Base-by-base conservation (phyloP, 768 basidiomycete genomes). In the Pulveroboletus frians region DNA sequence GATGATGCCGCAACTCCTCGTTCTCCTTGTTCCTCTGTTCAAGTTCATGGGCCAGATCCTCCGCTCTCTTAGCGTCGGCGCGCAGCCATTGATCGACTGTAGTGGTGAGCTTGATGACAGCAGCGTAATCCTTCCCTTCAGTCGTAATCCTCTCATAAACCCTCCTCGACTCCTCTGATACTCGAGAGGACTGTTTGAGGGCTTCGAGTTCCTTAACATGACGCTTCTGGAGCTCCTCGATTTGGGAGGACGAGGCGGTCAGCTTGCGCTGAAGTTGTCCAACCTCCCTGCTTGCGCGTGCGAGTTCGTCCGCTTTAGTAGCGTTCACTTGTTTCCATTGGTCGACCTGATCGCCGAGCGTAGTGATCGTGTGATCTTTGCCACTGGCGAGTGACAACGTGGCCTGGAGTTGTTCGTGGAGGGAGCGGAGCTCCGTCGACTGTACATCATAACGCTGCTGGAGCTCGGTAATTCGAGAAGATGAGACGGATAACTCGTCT, bases 11-110 rank as follows among this genome's bases (percentile, higher is more conserved):
- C 18, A 56, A 36, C 5, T 55, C 49, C 27, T 51, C 46, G 17
- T 51, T 56, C 43, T 51, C 55, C 26, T 45, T 47, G 18, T 47
- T 42, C n/a, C 53, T 44, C 39, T 17, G 41, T 10, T 32, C 42
- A 17, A 56, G 54, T n/a, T 56, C 46, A 20, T 9, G 1, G 2
- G 31, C 27, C 11, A 56, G 26, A 5, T 39, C 29, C 23, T 51
- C 29, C 36, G 44, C 46, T 26, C 55, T 47, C 42, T 34, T 35
- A 15, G 41, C 26, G 18, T 55, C 55, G 14, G 43, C n/a, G 15
- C n/a, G 26, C 14, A 56, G n/a, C 55, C 54, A 56, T 18, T 44
- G 20, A 13, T 56, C 43, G 31, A 48, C 46, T 7, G 10, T 35
- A 14, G 39, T 26, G 17, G 53, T 51, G 20, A 56, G 55, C 27